Evolutionary conservation across 2,329 filamentous ascomycete species (phyloP).

Genomic region (Verticillium albo-atrum): DNA sequence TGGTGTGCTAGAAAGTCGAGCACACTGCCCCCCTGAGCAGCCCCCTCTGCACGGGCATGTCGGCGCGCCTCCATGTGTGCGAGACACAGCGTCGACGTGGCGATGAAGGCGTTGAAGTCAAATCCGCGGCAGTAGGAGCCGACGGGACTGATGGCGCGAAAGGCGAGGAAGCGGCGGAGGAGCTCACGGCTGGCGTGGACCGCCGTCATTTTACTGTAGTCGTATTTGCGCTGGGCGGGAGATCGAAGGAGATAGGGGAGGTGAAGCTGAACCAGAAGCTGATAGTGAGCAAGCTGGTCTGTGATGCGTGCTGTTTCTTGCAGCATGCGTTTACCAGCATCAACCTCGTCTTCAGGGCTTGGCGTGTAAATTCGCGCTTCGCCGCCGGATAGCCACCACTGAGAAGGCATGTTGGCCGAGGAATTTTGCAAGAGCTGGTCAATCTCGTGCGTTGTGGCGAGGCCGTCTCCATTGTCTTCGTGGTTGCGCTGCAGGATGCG

Average conservation of each 20-base stretch:
- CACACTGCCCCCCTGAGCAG: neutral
- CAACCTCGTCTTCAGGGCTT: conserved; percentile 18
- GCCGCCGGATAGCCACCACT: conserved; percentile 40
- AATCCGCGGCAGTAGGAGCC: conserved; percentile 40
- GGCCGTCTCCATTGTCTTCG: conserved; percentile 28
- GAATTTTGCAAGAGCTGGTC: conserved; percentile 43
- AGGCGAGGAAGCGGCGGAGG: conserved; percentile 42
- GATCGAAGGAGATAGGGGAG: conserved; percentile 49
- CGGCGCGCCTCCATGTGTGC: conserved; percentile 26
- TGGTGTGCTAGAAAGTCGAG: neutral
- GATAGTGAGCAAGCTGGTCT: conserved; percentile 46
- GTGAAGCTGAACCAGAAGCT: conserved; percentile 47
- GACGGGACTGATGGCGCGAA: conserved; percentile 32
- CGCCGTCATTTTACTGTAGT: conserved; percentile 44
- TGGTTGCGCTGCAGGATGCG: conserved; percentile 44
- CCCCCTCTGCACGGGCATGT: neutral
- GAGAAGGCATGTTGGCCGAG: conserved; percentile 30
- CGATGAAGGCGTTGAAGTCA: conserved; percentile 48
- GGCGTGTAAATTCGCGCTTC: neutral
- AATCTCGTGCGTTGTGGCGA: conserved; percentile 34
- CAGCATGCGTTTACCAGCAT: conserved; percentile 9
- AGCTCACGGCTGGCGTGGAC: conserved; percentile 47
- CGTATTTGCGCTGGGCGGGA: conserved; percentile 30
- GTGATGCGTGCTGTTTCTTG: conserved; percentile 28
- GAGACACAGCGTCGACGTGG: conserved; percentile 44